phyloP scores from a whole-genome alignment of 305 asterid species.

The Euphrasia arctica region DNA sequence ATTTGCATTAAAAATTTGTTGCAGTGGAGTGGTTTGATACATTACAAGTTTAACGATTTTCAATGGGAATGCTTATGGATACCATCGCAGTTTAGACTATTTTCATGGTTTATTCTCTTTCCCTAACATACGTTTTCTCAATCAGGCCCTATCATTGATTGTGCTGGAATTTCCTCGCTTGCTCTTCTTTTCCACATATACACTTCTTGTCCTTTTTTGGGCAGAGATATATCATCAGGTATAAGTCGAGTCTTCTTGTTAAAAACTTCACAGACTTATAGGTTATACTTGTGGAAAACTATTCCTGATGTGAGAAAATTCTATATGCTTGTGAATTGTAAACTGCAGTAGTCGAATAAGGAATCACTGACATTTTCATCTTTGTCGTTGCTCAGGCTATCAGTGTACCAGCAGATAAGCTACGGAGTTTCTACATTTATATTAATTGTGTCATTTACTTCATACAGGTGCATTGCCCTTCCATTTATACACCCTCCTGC shows the following conservation, averaged over 20 bases:
- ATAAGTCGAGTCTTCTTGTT: slow-evolving; percentile 29
- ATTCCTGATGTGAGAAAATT: slow-evolving; percentile 11
- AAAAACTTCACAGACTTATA: slow-evolving; percentile 2
- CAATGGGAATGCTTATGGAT: neutral
- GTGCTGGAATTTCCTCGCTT: slow-evolving; percentile 90
- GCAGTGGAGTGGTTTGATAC: neutral
- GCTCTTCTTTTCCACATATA: slow-evolving; percentile 91
- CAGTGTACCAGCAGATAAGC: slow-evolving; percentile 90
- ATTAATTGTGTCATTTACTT: slow-evolving; percentile 67
- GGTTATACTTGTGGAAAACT: neutral
- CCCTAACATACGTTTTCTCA: slow-evolving; percentile 3
- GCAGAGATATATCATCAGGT: slow-evolving; percentile 99
- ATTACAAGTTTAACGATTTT: slow-evolving; percentile 4
- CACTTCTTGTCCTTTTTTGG: slow-evolving; percentile 97
- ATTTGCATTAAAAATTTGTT: neutral
- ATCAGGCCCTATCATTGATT: slow-evolving; percentile 66
- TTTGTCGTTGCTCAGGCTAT: slow-evolving; percentile 69
- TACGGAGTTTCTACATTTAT: slow-evolving; percentile 56
- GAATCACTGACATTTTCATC: slow-evolving; percentile 30
- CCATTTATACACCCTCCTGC: slow-evolving; percentile 9
- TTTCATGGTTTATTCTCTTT: slow-evolving; percentile 11
- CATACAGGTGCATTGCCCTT: slow-evolving; percentile 57
- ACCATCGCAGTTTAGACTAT: slow-evolving; percentile 7
- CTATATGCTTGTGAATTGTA: too few species aligned
- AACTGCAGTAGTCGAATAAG: slow-evolving; percentile 13